Percentiles rank a stretch among this genome's conserved stretches.
Evolutionary conservation across 768 basidiomycete species (phyloP).

Genomic region (Porphyrellus cyaneotinctus): DNA sequence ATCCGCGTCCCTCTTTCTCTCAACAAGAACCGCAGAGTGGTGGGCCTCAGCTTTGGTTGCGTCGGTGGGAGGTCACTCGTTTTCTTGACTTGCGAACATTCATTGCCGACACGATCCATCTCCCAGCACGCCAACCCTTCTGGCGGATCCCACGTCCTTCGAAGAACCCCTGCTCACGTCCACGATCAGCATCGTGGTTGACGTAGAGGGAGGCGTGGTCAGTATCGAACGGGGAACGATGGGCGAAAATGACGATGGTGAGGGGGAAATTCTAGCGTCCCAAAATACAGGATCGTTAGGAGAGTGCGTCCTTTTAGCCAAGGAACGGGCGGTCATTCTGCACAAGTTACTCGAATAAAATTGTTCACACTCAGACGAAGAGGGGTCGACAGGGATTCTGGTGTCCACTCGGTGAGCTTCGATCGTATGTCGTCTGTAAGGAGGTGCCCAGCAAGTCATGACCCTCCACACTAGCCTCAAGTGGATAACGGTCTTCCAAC

Average conservation of each 20-base stretch:
- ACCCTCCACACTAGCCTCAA: too few species aligned
- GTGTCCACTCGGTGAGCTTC: too few species aligned
- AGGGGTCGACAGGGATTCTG: too few species aligned
- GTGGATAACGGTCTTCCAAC: too few species aligned
- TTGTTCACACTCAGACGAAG: neutral
- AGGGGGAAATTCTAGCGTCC: neutral
- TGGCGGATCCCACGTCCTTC: conserved; percentile 86
- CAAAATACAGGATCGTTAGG: conserved; percentile 11
- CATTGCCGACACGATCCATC: neutral
- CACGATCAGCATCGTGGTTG: conserved; percentile 58
- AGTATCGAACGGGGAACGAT: conserved; percentile 21
- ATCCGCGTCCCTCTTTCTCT: conserved; percentile 45
- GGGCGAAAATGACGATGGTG: conserved; percentile 19
- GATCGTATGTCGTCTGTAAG: too few species aligned
- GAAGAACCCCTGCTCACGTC: conserved; percentile 85
- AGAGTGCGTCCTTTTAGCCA: conserved; percentile 17
- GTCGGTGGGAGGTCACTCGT: conserved; percentile 20
- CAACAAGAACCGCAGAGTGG: conserved; percentile 14
- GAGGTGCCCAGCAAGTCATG: too few species aligned
- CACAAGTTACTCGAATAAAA: conserved; percentile 22
- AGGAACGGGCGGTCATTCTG: conserved; percentile 20
- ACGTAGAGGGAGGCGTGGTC: conserved; percentile 30
- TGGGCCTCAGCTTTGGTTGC: conserved; percentile 24
- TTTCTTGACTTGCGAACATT: neutral
- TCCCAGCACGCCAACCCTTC: conserved; percentile 41